phyloP scores from a whole-genome alignment of 306 rosid genomes.

The peach (Prunus persica) region DNA sequence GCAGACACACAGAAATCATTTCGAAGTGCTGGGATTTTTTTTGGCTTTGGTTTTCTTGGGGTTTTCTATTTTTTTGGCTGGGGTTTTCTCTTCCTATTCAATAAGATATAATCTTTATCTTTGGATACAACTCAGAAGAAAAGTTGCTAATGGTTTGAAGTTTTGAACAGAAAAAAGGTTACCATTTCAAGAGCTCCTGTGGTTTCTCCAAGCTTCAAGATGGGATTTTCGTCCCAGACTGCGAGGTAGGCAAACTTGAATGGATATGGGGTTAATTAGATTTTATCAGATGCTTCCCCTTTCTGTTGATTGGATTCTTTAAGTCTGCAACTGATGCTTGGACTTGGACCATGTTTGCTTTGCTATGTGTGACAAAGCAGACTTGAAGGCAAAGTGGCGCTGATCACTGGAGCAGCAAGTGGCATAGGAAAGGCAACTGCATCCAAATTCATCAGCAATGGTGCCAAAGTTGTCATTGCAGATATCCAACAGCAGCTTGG shows the following conservation, averaged over 20 bases:
- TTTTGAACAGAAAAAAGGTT: slow-evolving; percentile 30
- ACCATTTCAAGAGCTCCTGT: slow-evolving; percentile 28
- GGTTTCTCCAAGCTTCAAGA: slow-evolving; percentile 44
- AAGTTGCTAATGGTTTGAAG: slow-evolving; percentile 15
- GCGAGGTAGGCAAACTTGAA: slow-evolving; percentile 31
- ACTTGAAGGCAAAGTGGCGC: slow-evolving; percentile 78
- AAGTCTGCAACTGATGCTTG: background rate
- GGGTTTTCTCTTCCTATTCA: background rate
- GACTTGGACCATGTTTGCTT: background rate
- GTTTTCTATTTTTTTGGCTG: background rate
- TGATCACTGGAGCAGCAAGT: slow-evolving; percentile 92
- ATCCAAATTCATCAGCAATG: slow-evolving; percentile 61
- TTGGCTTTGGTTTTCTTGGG: too few relatives aligned
- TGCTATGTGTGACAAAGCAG: slow-evolving; percentile 33
- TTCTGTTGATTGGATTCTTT: background rate
- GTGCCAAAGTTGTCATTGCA: slow-evolving; percentile 88
- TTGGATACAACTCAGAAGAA: too few relatives aligned
- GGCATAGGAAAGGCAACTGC: slow-evolving; percentile 90
- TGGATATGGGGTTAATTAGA: background rate
- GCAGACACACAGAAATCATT: background rate
- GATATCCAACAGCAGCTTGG: slow-evolving; percentile 68
- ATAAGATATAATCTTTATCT: background rate
- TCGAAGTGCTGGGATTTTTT: background rate
- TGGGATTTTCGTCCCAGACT: slow-evolving; percentile 43
- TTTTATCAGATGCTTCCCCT: background rate